Evolutionary conservation across 140 eudicot genomes (phyloP).

Genomic region (Anethum foeniculum): DNA sequence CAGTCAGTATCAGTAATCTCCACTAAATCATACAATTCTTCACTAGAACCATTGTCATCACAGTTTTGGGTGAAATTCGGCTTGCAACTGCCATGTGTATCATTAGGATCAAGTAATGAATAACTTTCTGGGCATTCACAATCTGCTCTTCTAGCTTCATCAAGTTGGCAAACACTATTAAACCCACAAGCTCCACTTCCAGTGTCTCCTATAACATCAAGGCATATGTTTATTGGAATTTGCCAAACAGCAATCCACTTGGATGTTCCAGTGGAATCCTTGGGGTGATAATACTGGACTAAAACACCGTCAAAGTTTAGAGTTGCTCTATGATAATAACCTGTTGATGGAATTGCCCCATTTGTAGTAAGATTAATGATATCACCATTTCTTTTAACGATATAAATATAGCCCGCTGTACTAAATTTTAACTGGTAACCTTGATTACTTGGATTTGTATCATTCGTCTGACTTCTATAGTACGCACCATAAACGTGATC

Average conservation of each 20-base stretch:
- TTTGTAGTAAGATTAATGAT: neutral
- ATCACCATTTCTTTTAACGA: neutral
- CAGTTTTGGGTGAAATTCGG: neutral
- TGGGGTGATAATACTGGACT: neutral
- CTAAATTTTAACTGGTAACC: neutral
- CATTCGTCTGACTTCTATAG: neutral
- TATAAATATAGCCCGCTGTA: neutral
- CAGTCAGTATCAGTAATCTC: neutral
- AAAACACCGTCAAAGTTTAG: neutral
- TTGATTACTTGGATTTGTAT: neutral
- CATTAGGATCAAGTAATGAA: neutral
- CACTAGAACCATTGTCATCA: neutral
- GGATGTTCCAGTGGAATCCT: neutral
- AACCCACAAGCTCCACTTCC: slow-evolving; percentile 1
- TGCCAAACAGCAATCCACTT: neutral
- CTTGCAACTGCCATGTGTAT: slow-evolving; percentile 3
- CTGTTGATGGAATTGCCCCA: neutral
- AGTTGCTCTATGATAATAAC: neutral
- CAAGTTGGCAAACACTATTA: neutral
- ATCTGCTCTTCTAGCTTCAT: neutral
- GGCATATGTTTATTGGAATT: neutral
- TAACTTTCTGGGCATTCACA: slow-evolving; percentile 6
- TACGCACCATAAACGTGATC: neutral
- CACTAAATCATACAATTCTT: neutral
- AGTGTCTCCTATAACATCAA: neutral